Base-by-base conservation (phyloP, 1,284 basidiomycete species). In the Ganoderma lucidum region DNA sequence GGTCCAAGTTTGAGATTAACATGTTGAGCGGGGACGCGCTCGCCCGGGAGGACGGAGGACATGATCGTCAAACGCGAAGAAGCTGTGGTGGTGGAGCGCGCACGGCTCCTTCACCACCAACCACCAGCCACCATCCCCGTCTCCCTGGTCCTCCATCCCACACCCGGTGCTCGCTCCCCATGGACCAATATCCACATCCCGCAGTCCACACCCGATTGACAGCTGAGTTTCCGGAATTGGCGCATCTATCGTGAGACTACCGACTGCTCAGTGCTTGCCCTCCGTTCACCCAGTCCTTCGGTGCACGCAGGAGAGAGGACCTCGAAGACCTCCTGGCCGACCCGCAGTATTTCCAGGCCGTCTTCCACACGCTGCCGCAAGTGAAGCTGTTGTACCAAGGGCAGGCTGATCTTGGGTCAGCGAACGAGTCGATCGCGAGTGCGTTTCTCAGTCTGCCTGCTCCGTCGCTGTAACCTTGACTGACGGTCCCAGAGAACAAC, bases 351-450 rank as follows among this genome's bases (percentile, higher is more conserved):
- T 96, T 96, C 73, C 93, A 97, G 79, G 93, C 96, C 6, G 85
- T 94, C 70, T 92, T 97, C 74, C 91, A 96, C 79, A 90, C 93
- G 1, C 81, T 97, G 10, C 84, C 89, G 1, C 85, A 87, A 58
- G 94, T 96, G 53, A 90, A 91, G 76, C 85, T 87, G 15, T 82
- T 96, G 69, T 91, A 95, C 69, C 86, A 89, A 71, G 88, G 90
- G 1, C 93, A 96, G 73, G 84, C 91, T 28, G 91, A 93, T 70
- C 85, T 97, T 0, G 91, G 94, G 6, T 83, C 87, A 76, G 93
- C 94, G 42, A 97, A 97, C 75, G 92, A 96, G 74, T 86, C 89
- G 12, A 89, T 97, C 53, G 95, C 95, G 5, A 86, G 95, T 96
- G 77, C 73, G 93, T 85, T 23, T 23, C 17, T 41, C 10, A 23